Conservation (phyloP, 306 rosid species). For the Leucaena leucocephala region DNA sequence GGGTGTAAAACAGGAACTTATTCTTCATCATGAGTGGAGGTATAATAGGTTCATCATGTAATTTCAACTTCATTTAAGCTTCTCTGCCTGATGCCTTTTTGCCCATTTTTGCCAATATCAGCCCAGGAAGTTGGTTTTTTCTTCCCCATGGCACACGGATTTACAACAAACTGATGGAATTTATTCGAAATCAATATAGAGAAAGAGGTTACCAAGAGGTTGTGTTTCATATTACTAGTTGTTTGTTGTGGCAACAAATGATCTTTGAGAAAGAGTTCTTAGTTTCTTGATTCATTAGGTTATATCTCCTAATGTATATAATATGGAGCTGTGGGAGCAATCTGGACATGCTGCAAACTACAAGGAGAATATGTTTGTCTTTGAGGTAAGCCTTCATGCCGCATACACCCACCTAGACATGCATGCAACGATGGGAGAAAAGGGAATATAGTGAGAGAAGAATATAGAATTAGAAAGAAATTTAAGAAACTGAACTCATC, state of each 20-base stretch:
- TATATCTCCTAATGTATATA: constrained; percentile 86
- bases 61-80: constrained; percentile 23
- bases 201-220: constrained; percentile 96
- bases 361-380: constrained; percentile 88
- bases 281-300: constrained; percentile 61
- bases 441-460: background rate
- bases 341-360: constrained; percentile 97
- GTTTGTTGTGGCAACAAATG: constrained; percentile 26
- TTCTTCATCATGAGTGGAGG: constrained; percentile 94
- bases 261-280: constrained; percentile 17
- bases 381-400: constrained; percentile 63
- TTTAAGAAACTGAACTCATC: background rate
- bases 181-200: constrained; percentile 76
- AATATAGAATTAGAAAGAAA: background rate
- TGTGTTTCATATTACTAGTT: constrained; percentile 29
- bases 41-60: constrained; percentile 35
- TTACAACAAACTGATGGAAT: constrained; percentile 79
- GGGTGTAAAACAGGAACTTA: constrained; percentile 91
- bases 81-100: constrained; percentile 34
- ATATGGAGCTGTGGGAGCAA: constrained; percentile 94
- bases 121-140: constrained; percentile 99
- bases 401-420: background rate
- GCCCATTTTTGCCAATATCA: constrained; percentile 41
- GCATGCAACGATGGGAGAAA: background rate
- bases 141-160: constrained; percentile 86